Conservation (phyloP, 768 basidiomycete species). For the Mrakia gelida region DNA sequence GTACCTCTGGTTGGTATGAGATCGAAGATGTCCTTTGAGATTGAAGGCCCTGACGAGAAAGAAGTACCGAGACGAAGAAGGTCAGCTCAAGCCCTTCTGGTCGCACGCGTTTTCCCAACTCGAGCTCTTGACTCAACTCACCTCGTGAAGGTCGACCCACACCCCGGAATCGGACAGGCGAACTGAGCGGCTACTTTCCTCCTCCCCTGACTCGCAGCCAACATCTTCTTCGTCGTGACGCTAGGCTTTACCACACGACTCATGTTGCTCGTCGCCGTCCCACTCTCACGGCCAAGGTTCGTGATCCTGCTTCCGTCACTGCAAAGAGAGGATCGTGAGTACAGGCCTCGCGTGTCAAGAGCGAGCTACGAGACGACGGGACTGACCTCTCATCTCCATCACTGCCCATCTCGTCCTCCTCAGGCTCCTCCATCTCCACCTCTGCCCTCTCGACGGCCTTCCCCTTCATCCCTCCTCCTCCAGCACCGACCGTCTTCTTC, state of each 20-base stretch:
- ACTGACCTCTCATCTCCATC: too few species aligned
- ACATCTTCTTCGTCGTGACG: conserved; percentile 85
- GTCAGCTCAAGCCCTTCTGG: not conserved
- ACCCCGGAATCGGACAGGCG: conserved; percentile 80
- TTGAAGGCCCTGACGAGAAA: conserved; percentile 61
- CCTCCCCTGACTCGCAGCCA: conserved; percentile 75
- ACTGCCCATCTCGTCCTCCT: too few species aligned
- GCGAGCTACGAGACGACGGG: too few species aligned
- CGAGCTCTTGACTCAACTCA: too few species aligned
- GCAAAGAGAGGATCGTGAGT: too few species aligned
- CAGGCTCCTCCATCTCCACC: too few species aligned
- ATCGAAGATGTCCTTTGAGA: conserved; percentile 89
- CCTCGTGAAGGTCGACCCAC: conserved; percentile 76
- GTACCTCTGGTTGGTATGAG: conserved; percentile 76
- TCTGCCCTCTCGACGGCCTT: too few species aligned
- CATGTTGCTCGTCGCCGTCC: conserved; percentile 27
- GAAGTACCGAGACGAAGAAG: conserved; percentile 45
- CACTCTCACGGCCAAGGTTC: too few species aligned
- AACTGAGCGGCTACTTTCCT: conserved; percentile 87
- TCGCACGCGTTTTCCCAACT: conserved; percentile 38
- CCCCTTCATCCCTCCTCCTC: too few species aligned
- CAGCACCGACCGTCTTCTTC: too few species aligned
- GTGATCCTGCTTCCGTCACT: conserved; percentile 9
- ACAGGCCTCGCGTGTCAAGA: too few species aligned
- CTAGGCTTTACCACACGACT: conserved; percentile 61